Conservation (phyloP, 768 basidiomycete genomes). For the Mrakia hoshinonis region DNA sequence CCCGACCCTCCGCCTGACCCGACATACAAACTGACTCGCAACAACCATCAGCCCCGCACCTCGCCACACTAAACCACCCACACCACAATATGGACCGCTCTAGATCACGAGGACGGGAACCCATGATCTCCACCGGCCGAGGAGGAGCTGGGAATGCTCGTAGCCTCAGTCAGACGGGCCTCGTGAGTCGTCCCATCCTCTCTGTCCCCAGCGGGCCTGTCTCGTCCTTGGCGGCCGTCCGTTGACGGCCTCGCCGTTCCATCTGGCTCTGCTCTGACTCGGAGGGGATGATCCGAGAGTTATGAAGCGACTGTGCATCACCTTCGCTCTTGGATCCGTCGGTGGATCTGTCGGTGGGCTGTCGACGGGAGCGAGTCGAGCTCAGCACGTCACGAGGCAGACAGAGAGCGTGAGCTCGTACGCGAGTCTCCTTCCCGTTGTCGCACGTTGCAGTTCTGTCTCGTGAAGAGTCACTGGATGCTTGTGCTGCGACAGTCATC, state of each 20-base stretch:
- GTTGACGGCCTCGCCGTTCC: background rate
- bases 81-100: slow-evolving; percentile 6
- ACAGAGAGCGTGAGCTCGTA: background rate
- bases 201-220: too few species aligned
- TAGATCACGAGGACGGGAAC: slow-evolving; percentile 18
- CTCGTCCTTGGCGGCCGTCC: too few species aligned
- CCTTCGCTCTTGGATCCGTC: too few species aligned
- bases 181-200: background rate
- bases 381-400: slow-evolving; percentile 1
- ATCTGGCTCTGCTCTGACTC: background rate
- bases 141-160: slow-evolving; percentile 19
- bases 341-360: background rate
- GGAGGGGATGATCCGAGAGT: background rate
- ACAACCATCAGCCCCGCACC: background rate
- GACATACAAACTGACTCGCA: too few species aligned
- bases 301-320: too few species aligned
- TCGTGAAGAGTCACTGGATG: too few species aligned
- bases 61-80: background rate
- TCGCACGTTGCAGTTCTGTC: background rate
- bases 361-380: background rate
- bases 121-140: slow-evolving; percentile 18
- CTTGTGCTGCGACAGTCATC: too few species aligned
- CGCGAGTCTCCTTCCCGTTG: background rate
- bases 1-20: too few species aligned
- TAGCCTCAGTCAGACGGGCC: background rate